These are phyloP conservation scores for Candida ficus DNA, from an alignment of 805 yeast genomes.

Conservation along the genomic window DNA sequence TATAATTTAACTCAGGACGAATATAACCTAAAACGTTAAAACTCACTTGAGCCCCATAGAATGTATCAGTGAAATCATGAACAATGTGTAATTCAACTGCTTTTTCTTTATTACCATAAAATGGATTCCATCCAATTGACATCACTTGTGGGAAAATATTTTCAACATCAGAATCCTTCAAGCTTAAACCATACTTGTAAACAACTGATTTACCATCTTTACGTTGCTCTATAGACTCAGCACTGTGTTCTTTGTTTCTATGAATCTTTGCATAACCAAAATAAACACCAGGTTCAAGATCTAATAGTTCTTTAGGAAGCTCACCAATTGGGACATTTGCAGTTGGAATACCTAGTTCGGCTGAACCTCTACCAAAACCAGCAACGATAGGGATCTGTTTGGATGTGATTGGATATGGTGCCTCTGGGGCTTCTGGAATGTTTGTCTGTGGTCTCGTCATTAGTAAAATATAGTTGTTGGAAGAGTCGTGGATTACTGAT, in stretches of 20 bases:
- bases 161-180: slow-evolving; percentile 37
- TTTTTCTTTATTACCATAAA: slow-evolving; percentile 70
- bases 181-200: slow-evolving; percentile 55
- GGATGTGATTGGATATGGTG: slow-evolving; percentile 46
- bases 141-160: slow-evolving; percentile 79
- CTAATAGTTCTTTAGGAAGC: slow-evolving; percentile 30
- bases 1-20: slow-evolving; percentile 85
- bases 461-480: no score
- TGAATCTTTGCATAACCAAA: slow-evolving; percentile 65
- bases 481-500: no score
- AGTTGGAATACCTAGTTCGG: slow-evolving; percentile 92
- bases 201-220: slow-evolving; percentile 39
- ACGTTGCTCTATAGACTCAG: slow-evolving; percentile 1
- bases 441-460: slow-evolving; percentile 23
- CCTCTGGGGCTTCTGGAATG: slow-evolving; percentile 37
- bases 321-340: slow-evolving; percentile 73
- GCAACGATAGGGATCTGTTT: slow-evolving; percentile 48
- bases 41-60: slow-evolving; percentile 77
- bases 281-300: slow-evolving; percentile 74
- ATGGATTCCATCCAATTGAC: slow-evolving; percentile 96
- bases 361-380: slow-evolving; percentile 95
- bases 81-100: slow-evolving; percentile 86
- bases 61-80: slow-evolving; percentile 59
- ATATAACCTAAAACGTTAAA: slow-evolving; percentile 80
- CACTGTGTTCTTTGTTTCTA: slow-evolving; percentile 5